Evolutionary conservation across 208 protist species (phyloP).

Genomic region (Phytomonas sp.): DNA sequence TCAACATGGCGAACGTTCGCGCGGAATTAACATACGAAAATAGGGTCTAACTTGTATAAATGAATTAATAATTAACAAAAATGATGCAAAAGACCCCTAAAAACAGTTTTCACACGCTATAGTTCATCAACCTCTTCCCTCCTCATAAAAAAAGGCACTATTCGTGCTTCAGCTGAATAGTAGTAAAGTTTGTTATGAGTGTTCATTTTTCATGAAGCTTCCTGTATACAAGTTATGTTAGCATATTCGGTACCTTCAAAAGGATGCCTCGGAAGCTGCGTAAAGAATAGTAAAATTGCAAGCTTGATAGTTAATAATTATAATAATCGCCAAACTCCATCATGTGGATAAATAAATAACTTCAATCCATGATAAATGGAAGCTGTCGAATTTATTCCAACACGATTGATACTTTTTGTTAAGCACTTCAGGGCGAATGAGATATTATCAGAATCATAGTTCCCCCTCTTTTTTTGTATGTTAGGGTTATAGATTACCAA

Average conservation of each 20-base stretch:
- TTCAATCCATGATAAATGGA: background rate
- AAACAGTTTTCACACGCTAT: constrained; percentile 5
- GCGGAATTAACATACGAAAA: background rate
- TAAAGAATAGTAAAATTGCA: background rate
- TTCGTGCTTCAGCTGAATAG: background rate
- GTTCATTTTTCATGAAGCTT: background rate
- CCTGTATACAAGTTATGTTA: background rate
- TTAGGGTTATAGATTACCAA: background rate
- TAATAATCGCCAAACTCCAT: background rate
- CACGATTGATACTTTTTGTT: too few species aligned
- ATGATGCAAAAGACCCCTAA: background rate
- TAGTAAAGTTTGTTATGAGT: background rate
- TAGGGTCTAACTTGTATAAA: background rate
- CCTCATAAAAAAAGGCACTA: background rate
- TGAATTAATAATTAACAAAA: constrained; percentile 1
- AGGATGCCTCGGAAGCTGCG: background rate
- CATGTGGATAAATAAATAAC: background rate
- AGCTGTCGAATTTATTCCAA: background rate
- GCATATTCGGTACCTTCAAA: background rate
- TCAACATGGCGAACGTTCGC: background rate
- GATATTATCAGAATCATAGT: background rate
- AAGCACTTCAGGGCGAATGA: background rate
- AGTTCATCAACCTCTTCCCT: background rate
- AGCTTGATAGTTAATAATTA: background rate
- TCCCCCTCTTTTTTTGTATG: background rate